Base-by-base conservation (phyloP, 495 filamentous ascomycete species). In the Symbiotaphrina buchneri region DNA sequence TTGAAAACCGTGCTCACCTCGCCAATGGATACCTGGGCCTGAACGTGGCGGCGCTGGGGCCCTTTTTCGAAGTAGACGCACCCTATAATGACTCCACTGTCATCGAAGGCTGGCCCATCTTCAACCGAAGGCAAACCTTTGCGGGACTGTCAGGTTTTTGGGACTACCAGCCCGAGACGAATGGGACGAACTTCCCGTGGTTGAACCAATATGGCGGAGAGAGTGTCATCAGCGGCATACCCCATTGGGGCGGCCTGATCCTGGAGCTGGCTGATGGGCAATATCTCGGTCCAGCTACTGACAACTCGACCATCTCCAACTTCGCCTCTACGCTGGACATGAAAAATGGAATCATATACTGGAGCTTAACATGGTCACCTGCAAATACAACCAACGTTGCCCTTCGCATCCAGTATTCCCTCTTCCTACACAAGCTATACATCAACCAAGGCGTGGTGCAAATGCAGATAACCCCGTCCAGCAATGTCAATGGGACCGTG, bases 41-140 rank as follows among this genome's bases (percentile, higher is more conserved):
- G 36, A 55, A 56, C 16, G 38, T 78, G 7, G 67, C 73, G 16
- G 62, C 63, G 20, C 54, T 56, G 5, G 74, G 74, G 1, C 74
- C 74, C 0, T 77, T 80, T 49, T 78, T 76, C 42, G 73, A 77
- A 36, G 41, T 63, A 8, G 72, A 77, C 34, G 35, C 37, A 13
- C 47, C 46, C 27, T 36, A 46, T 27, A 47, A 40, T 7, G 39
- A 47, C 27, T 20, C 46, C 14, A 32, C 5, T 29, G 46, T 41
- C 4, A 69, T 71, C 44, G 74, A 66, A 39, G 77, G 75, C 4
- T 84, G 77, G 77, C 77, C 77, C 5, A 47, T 83, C 10, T 78
- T 68, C 49, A 55, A 68, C 27, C 44, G 56, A 5, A 56, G 77
- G 10, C 70, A 78, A 42, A 63, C 70, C 1, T 79, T 84, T 45